Base-by-base conservation (phyloP, 768 basidiomycete species). In the Termitomyces sp. region DNA sequence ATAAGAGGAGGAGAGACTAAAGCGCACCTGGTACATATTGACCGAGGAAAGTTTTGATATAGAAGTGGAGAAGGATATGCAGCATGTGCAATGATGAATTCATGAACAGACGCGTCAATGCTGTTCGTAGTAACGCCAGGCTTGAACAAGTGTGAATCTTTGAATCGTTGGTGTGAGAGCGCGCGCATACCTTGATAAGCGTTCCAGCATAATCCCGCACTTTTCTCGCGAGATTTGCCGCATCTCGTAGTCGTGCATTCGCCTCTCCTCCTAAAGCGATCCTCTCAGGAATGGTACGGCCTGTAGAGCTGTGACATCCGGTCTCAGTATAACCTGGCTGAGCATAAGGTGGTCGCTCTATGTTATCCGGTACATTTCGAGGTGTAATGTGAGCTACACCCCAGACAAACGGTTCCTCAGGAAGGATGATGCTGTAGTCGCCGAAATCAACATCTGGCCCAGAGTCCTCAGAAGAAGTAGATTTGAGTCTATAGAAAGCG, bases 51-150 rank as follows among this genome's bases (percentile, higher is more conserved):
- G 8, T 84, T 88, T 9, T 78, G 75, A 71, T 96, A 96, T 0
- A 79, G 80, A 53, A 96, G 75, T 0, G 95, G 92, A 9, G 94
- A 95, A 0, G 95, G 95, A 72, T 96, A 97, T 7, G 92, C 95
- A 29, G 80, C 80, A 65, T 81, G 79, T 0, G 78, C 72, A 43
- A 91, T 64, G 60, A 95, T 89, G 61, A 83, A 86, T 6, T 88
- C 79, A 60, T 96, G 94, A 43, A 96, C 76, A 1, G 80, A 78
- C 12, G 77, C 74, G 70, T 97, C 94, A 54, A 97, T 87, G 12
- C 74, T 73, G 59, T 88, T 81, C 9, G 95, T 96, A 4, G 92
- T 94, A 9, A 82, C 72, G 12, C 87, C 88, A 38, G 82, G 77
- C 91, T 92, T 59, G 9, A 47, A 42, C 43, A 40, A 60, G 32